Evolutionary conservation across 768 basidiomycete species (phyloP).

Genomic region (Lactarius sp.): DNA sequence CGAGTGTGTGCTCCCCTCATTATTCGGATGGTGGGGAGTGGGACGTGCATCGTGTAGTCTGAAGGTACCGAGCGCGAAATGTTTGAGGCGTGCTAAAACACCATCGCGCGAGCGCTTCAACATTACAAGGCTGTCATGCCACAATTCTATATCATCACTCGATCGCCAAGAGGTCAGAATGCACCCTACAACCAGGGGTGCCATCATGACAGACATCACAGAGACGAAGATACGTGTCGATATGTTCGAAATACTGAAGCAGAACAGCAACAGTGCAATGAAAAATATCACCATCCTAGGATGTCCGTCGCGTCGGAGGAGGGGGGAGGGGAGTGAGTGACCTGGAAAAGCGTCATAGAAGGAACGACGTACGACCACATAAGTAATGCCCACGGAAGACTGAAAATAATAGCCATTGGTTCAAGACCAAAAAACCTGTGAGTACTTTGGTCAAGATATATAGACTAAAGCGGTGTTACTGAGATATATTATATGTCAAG

Average conservation of each 20-base stretch:
- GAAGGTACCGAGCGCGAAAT: neutral
- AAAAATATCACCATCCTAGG: constrained; percentile 22
- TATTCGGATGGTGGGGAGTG: neutral
- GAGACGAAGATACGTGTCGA: constrained; percentile 8
- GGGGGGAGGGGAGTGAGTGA: neutral
- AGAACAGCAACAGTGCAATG: constrained; percentile 15
- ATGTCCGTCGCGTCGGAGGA: neutral
- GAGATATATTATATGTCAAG: too few species aligned
- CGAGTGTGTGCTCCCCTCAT: neutral
- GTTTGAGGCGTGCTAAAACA: neutral
- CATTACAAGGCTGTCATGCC: neutral
- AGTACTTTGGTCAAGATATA: constrained; percentile 28
- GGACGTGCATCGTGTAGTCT: neutral
- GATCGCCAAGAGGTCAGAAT: neutral
- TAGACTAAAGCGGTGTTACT: constrained; percentile 18
- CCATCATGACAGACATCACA: neutral
- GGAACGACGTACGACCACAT: constrained; percentile 51
- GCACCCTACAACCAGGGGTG: neutral
- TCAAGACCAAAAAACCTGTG: constrained; percentile 42
- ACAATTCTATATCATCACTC: neutral
- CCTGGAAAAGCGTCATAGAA: neutral
- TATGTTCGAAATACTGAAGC: constrained; percentile 8
- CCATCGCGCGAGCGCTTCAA: neutral
- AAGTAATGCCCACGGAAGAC: constrained; percentile 51
- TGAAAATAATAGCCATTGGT: constrained; percentile 48